Base-by-base conservation (phyloP, 257 asterid genomes). In the Salvia splendens region DNA sequence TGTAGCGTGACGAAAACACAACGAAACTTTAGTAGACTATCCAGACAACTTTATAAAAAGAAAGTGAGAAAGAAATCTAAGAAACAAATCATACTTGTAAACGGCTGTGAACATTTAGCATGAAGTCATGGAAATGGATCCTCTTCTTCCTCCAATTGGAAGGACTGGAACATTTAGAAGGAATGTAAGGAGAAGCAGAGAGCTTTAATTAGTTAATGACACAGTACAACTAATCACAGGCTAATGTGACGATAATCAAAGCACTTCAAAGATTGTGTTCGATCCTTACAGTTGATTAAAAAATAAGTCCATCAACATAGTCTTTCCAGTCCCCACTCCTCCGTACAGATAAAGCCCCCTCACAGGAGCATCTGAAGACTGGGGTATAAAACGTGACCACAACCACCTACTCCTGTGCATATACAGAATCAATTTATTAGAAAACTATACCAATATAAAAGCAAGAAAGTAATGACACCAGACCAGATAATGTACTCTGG, bases 301-400 rank as follows among this genome's bases (percentile, higher is more conserved):
- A 60, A 92, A 92, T 76, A 89, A 72, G 84, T 92, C 98, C 97
- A 92, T 92, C 79, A 92, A 69, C 98, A 92, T 92, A 45, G 98
- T 92, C 83, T 92, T 92, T 30, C 98, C 97, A 8, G 98, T 92
- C 69, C 98, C 98, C 45, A 92, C 97, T 75, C 98, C 98, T 33
- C 98, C 98, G 58, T 87, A 89, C 47, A 92, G 96, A 83, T 92
- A 92, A 60, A 92, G 91, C 65, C 98, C 98, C 79, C 81, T 89
- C 40, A 92, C 93, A 0, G 98, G 97, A 8, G 98, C 82, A 78
- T 70, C 59, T 33, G 83, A 73, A 41, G 88, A 70, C 64, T 84
- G 91, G 42, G 97, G 96, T 58, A 87, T 69, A 78, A 92, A 88
- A 71, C 91, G 97, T 30, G 97, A 84, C 98, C 97, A 92, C 54